phyloP scores from a whole-genome alignment of 306 rosid species.

The Begonia peltatifolia region DNA sequence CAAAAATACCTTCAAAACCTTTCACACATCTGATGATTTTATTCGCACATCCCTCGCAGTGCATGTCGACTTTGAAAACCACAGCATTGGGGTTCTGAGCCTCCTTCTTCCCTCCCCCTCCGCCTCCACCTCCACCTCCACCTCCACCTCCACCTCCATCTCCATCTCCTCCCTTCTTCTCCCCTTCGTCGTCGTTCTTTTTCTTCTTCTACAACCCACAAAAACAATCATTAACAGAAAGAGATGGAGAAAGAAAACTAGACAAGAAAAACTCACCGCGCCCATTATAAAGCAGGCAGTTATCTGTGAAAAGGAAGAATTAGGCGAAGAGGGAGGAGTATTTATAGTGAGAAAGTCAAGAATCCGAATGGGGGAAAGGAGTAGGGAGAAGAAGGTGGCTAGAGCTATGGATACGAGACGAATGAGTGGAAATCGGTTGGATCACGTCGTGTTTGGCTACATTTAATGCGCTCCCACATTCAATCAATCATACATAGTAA shows the following conservation, averaged over 20 bases:
- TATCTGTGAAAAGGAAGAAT: neutral
- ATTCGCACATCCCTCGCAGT: slow-evolving; percentile 59
- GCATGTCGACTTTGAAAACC: slow-evolving; percentile 48
- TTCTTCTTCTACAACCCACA: slow-evolving; percentile 22
- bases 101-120: slow-evolving; percentile 29
- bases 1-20: slow-evolving; percentile 24
- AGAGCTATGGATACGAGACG: too few species aligned
- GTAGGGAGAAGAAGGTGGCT: too few species aligned
- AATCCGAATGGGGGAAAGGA: neutral
- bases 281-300: slow-evolving; percentile 12
- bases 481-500: too few species aligned
- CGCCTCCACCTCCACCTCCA: slow-evolving; percentile 16
- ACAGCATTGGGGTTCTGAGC: slow-evolving; percentile 17
- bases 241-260: neutral
- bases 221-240: neutral
- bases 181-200: slow-evolving; percentile 17
- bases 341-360: slow-evolving; percentile 10
- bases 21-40: slow-evolving; percentile 25
- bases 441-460: too few species aligned
- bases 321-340: slow-evolving; percentile 6
- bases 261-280: slow-evolving; percentile 4
- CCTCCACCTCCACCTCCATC: slow-evolving; percentile 27
- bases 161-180: slow-evolving; percentile 19
- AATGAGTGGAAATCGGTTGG: too few species aligned
- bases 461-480: too few species aligned